Conservation (phyloP, 2,329 filamentous ascomycete species). For the Lachnellula occidentalis region DNA sequence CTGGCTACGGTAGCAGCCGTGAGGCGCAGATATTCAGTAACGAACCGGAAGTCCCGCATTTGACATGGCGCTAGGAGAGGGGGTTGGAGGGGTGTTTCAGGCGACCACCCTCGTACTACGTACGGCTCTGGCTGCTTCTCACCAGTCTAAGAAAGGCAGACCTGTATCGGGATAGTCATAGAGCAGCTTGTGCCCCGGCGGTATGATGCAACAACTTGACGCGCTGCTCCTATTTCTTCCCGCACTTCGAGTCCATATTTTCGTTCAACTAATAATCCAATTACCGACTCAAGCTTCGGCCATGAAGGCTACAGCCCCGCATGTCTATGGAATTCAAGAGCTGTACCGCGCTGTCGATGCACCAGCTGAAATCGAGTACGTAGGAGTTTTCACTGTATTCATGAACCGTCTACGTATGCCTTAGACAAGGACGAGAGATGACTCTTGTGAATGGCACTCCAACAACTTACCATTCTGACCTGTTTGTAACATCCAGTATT, state of each 20-base stretch:
- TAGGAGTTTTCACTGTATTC: background rate
- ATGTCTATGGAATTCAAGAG: constrained; percentile 3
- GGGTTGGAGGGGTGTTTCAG: background rate
- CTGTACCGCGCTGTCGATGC: background rate
- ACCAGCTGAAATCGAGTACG: background rate
- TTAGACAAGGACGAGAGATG: too few relatives aligned
- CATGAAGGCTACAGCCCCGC: constrained; percentile 24
- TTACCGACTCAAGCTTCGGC: background rate
- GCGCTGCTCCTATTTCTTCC: background rate
- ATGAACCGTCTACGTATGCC: background rate
- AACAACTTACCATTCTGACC: too few relatives aligned
- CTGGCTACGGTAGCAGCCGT: too few relatives aligned
- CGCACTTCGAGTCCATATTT: too few relatives aligned
- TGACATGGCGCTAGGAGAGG: background rate
- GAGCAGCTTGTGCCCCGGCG: too few relatives aligned
- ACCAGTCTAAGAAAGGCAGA: too few relatives aligned
- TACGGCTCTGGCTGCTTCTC: too few relatives aligned
- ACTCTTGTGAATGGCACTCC: too few relatives aligned
- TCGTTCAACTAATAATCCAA: background rate
- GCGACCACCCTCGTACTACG: background rate
- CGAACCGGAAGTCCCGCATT: background rate
- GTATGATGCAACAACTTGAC: background rate
- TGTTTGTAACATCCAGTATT: background rate
- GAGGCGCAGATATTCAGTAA: too few relatives aligned
- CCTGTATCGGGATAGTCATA: too few relatives aligned